phyloP scores from a whole-genome alignment of 768 basidiomycete genomes.

The Leucogyrophana mollusca region DNA sequence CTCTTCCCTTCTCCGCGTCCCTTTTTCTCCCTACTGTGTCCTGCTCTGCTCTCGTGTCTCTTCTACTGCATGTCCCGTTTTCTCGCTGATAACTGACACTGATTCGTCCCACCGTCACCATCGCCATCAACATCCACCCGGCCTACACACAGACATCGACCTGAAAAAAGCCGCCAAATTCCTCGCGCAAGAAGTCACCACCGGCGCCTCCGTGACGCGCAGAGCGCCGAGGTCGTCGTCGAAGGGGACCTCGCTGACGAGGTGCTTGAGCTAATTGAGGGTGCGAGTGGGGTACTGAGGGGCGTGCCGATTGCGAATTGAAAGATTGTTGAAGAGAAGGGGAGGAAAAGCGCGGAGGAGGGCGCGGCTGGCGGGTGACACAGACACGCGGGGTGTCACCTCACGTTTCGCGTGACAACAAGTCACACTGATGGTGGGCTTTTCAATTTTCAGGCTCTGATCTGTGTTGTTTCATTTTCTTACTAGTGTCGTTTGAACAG shows the following conservation, averaged over 20 bases:
- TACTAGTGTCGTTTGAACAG: too few species aligned
- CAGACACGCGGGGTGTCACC: too few species aligned
- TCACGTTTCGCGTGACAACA: too few species aligned
- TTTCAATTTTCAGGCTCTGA: too few species aligned
- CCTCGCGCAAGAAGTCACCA: slow-evolving; percentile 92
- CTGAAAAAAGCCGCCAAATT: slow-evolving; percentile 95
- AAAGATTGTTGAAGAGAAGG: slow-evolving; percentile 76
- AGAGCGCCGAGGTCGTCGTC: slow-evolving; percentile 95
- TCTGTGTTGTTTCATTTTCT: too few species aligned
- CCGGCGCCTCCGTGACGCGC: slow-evolving; percentile 89
- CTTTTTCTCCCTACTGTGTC: neutral
- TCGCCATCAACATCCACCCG: neutral
- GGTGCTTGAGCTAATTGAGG: slow-evolving; percentile 78
- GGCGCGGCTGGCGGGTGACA: too few species aligned
- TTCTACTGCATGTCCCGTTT: neutral
- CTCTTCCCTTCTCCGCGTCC: neutral
- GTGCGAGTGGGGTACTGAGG: slow-evolving; percentile 56
- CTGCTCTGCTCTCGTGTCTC: neutral
- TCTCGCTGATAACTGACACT: neutral
- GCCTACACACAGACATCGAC: slow-evolving; percentile 56
- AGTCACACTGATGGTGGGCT: too few species aligned
- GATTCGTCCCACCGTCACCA: neutral
- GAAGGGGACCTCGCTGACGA: slow-evolving; percentile 95
- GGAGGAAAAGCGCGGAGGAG: slow-evolving; percentile 55
- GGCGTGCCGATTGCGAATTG: slow-evolving; percentile 71